Base-by-base conservation (phyloP, 2,329 filamentous ascomycete species). In the Nigrospora osmanthi region DNA sequence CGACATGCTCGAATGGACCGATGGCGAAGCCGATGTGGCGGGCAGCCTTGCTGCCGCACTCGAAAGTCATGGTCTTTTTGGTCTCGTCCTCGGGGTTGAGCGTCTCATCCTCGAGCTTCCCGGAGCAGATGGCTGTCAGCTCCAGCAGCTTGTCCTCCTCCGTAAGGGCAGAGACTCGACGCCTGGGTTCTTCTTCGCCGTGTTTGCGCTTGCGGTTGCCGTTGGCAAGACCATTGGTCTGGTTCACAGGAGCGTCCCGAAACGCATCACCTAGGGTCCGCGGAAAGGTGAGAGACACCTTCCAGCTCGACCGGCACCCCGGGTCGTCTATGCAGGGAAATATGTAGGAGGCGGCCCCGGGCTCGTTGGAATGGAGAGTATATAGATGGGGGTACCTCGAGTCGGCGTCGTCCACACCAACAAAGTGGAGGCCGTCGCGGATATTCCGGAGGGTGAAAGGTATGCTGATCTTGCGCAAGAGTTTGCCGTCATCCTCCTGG, bases 321-420 rank as follows among this genome's bases (percentile, higher is more conserved):
- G 85, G 80, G 59, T 95, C 87, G 60, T 98, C 93, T 43, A 97
- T 76, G 61, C 93, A 97, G 1, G 93, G 93, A 57, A 98, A 98
- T 23, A 97, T 80, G 54, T 85, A 90, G 39, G 83, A 91, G 1
- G 89, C 83, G 15, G 81, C 83, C 30, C 90, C 89, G 0, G 89
- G 81, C 49, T 87, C 83, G 36, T 85, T 71, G 2, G 84, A 86
- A 58, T 91, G 89, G 35, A 83, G 84, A 1, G 91, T 95, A 63
- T 95, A 98, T 40, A 87, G 83, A 67, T 98, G 91, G 0, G 93
- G 89, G 62, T 90, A 98, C 49, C 90, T 80, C 45, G 74, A 73
- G 60, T 96, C 91, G 42, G 83, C 79, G 46, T 83, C 81, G 38
- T 89, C 82, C 34, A 93, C 78, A 4, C 93, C 90, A 14, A 94